phyloP scores from a whole-genome alignment of 768 basidiomycete species.

The Pilatotrama ljubarskyi region DNA sequence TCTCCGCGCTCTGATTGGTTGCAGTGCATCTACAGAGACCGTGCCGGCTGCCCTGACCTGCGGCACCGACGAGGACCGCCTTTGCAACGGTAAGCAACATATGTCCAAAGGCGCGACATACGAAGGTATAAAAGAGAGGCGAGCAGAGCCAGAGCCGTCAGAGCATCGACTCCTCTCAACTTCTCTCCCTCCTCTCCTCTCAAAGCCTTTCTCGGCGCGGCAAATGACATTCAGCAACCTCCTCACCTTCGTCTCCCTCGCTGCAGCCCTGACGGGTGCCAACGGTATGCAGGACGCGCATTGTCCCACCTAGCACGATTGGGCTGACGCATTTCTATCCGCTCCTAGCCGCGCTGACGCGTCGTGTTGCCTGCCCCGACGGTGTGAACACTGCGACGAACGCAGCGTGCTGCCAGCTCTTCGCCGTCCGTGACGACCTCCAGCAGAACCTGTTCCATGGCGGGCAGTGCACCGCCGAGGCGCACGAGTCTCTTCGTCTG shows the following conservation, averaged over 20 bases:
- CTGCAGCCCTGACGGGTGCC: conserved; percentile 16
- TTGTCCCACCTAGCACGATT: no score
- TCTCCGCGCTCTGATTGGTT: no score
- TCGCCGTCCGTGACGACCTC: conserved; percentile 32
- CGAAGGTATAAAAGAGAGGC: conserved; percentile 3
- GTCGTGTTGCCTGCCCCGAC: conserved; percentile 31
- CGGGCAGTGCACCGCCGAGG: conserved; percentile 34
- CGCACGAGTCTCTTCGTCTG: conserved; percentile 31
- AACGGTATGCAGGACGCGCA: conserved; percentile 7
- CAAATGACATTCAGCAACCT: conserved; percentile 27
- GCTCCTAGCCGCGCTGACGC: conserved; percentile 23
- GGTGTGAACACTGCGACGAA: conserved; percentile 30
- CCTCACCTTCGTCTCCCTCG: conserved; percentile 12
- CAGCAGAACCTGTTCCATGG: conserved; percentile 31
- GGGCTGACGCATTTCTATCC: conserved; percentile 6
- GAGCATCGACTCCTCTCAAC: conserved; percentile 1
- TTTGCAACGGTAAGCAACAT: no score
- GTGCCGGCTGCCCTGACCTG: no score
- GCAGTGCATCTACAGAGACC: no score
- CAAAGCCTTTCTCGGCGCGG: not conserved
- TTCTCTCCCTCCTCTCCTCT: conserved; percentile 1
- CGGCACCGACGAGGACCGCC: not conserved
- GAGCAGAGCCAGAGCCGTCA: not conserved
- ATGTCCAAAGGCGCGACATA: no score
- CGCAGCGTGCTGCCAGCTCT: conserved; percentile 34